These are phyloP conservation scores for Podaxis sp. DNA, from an alignment of 768 basidiomycete genomes.

Conservation along the genomic window DNA sequence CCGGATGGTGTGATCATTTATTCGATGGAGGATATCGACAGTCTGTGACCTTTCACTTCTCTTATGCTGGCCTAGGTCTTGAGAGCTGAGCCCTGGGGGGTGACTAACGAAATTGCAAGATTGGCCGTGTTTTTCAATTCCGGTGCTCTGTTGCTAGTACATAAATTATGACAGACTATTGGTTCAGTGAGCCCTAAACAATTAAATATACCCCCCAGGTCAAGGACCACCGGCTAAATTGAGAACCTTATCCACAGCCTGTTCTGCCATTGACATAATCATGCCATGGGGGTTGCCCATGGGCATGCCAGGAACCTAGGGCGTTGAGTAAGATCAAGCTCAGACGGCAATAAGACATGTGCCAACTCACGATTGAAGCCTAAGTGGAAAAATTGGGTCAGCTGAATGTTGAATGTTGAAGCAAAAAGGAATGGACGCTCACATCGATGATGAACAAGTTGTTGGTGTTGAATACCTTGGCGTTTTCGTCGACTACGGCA, in stretches of 20 bases:
- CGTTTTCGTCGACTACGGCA: conserved; percentile 52
- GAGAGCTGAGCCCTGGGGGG: too few relatives aligned
- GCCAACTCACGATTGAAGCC: conserved; percentile 5
- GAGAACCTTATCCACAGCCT: conserved; percentile 6
- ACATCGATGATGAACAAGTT: conserved; percentile 54
- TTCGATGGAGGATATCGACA: neutral
- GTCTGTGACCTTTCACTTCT: neutral
- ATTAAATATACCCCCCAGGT: neutral
- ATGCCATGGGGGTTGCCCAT: conserved; percentile 9
- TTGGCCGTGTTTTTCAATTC: too few relatives aligned
- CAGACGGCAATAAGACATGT: neutral
- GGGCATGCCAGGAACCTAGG: conserved; percentile 4
- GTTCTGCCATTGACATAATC: conserved; percentile 8
- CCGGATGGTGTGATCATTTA: neutral
- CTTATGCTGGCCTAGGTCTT: too few relatives aligned
- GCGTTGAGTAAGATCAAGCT: neutral
- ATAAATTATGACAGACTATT: too few relatives aligned
- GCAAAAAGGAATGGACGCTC: neutral
- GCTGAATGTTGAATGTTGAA: neutral
- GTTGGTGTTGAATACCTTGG: conserved; percentile 46
- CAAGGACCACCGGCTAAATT: conserved; percentile 6
- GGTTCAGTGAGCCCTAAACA: neutral
- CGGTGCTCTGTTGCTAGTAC: too few relatives aligned
- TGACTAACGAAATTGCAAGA: too few relatives aligned
- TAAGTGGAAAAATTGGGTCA: neutral